Conservation (phyloP, 352 stramenopile genomes). For the Pythium guiyangense region DNA sequence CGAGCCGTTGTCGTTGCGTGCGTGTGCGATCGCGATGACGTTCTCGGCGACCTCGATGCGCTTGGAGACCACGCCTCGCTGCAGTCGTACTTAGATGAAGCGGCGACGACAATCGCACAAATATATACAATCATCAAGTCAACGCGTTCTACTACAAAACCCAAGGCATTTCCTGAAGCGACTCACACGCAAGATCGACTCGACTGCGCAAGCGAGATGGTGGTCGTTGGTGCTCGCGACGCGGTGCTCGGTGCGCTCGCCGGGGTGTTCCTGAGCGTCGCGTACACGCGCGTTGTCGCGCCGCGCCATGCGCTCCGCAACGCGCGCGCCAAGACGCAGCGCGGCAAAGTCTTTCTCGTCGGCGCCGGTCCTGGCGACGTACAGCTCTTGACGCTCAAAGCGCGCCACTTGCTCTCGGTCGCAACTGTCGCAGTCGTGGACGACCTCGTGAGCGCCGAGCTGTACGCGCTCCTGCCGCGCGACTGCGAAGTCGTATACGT, state of each 20-base stretch:
- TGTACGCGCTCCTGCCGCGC: conserved; percentile 45
- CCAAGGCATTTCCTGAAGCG: too few species aligned
- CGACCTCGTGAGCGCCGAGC: conserved; percentile 52
- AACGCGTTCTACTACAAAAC: too few species aligned
- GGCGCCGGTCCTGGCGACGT: conserved; percentile 55
- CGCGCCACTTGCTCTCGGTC: conserved; percentile 34
- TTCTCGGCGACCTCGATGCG: too few species aligned
- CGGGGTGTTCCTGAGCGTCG: conserved; percentile 30
- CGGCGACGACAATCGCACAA: too few species aligned
- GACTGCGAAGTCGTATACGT: conserved; percentile 67
- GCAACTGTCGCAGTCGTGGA: conserved; percentile 63
- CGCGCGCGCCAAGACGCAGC: conserved; percentile 18
- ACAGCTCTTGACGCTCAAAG: conserved; percentile 51
- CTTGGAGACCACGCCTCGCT: too few species aligned
- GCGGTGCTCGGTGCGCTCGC: conserved; percentile 39
- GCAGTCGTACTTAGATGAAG: too few species aligned
- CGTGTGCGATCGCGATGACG: too few species aligned
- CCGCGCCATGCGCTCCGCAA: conserved; percentile 20
- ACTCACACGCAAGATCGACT: neutral
- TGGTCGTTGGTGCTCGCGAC: conserved; percentile 21
- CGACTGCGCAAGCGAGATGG: neutral
- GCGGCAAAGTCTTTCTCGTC: conserved; percentile 58
- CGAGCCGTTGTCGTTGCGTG: too few species aligned
- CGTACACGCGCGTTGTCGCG: conserved; percentile 27
- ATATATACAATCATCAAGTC: too few species aligned